phyloP scores from a whole-genome alignment of 106 monocot species.

The Cymbidium sinense region DNA sequence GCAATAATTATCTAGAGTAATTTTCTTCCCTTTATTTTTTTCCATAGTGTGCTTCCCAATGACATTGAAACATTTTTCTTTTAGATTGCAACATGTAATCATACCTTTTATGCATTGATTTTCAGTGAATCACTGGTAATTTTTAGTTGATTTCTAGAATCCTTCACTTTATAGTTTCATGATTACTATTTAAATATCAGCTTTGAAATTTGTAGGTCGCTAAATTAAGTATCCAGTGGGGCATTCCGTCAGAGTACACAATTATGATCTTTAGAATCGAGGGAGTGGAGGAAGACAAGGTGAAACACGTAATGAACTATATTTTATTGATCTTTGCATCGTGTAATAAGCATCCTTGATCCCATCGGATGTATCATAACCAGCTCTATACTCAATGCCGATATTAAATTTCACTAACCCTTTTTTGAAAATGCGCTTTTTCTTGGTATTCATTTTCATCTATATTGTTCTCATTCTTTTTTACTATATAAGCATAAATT shows the following conservation, averaged over 20 bases:
- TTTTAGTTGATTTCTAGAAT: background rate
- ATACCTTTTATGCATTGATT: background rate
- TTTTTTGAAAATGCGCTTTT: no score
- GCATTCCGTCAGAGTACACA: constrained; percentile 69
- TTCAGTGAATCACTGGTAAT: background rate
- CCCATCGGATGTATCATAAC: background rate
- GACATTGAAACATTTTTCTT: background rate
- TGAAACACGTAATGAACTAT: constrained; percentile 31
- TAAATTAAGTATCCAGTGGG: constrained; percentile 50
- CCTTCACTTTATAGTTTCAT: background rate
- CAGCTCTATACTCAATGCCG: no score
- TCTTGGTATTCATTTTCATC: no score
- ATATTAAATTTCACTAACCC: no score
- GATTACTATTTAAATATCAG: background rate
- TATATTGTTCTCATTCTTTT: no score
- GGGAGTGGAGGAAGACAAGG: constrained; percentile 16
- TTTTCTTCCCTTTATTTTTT: background rate
- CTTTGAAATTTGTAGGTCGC: constrained; percentile 28
- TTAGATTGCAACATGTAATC: background rate
- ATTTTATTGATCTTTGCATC: background rate
- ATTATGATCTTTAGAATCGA: constrained; percentile 36
- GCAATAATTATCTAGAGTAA: background rate
- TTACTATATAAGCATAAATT: no score
- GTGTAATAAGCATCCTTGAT: background rate
- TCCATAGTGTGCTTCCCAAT: background rate